Conservation (phyloP, 805 yeast species). For the Yarrowia deformans region DNA sequence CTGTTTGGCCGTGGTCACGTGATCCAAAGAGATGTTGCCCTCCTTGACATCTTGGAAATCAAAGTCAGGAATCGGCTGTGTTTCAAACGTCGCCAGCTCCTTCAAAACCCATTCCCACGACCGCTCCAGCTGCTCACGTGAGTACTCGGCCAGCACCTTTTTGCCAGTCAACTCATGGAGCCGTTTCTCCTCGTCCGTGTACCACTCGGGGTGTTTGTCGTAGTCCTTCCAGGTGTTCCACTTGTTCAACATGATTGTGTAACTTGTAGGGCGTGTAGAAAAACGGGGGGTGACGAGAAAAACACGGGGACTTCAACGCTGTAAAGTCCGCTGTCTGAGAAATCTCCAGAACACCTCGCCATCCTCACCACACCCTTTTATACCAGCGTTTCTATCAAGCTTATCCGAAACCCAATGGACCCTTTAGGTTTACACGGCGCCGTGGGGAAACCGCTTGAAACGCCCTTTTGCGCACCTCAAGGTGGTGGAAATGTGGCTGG, state of each 20-base stretch:
- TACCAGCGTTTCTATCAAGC: background rate
- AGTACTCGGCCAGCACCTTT: conserved; percentile 6
- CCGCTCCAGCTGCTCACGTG: conserved; percentile 9
- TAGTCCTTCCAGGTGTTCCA: conserved; percentile 20
- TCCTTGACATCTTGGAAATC: background rate
- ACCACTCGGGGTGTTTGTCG: background rate
- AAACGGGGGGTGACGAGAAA: too few species aligned
- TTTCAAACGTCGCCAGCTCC: background rate
- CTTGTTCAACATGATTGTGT: conserved; percentile 8
- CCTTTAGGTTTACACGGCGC: conserved; percentile 13
- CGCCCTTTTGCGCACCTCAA: too few species aligned
- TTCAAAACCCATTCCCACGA: conserved; percentile 7
- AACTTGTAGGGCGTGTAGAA: background rate
- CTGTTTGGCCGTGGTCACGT: background rate
- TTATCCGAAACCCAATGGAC: conserved; percentile 1
- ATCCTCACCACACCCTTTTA: background rate
- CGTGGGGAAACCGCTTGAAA: too few species aligned
- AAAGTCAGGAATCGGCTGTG: background rate
- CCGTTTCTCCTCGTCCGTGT: background rate
- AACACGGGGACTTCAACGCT: background rate
- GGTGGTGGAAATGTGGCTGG: background rate
- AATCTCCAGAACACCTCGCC: background rate
- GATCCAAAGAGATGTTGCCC: background rate
- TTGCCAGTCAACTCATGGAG: background rate
- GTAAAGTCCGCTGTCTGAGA: background rate